Conservation (phyloP, 768 basidiomycete genomes). For the Rhizopogon rudus region DNA sequence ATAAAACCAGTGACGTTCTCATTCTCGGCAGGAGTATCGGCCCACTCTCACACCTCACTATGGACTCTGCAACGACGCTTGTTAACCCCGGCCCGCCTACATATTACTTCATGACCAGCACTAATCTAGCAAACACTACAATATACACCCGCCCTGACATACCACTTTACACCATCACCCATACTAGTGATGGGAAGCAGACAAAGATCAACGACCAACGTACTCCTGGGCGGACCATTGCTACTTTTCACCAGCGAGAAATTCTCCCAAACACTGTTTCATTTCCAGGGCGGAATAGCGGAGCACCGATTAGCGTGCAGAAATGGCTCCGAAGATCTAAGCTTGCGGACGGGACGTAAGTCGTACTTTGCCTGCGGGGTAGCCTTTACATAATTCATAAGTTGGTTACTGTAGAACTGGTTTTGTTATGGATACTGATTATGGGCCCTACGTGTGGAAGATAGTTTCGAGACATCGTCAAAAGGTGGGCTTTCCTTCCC, state of each 20-base stretch:
- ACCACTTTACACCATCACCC: conserved; percentile 21
- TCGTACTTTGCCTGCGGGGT: background rate
- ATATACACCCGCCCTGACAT: conserved; percentile 13
- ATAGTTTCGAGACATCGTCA: conserved; percentile 15
- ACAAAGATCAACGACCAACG: conserved; percentile 12
- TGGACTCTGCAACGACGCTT: conserved; percentile 25
- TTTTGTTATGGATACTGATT: conserved; percentile 17
- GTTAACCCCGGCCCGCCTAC: conserved; percentile 21
- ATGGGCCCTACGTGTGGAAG: conserved; percentile 24
- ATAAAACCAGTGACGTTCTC: background rate
- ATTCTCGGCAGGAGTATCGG: background rate
- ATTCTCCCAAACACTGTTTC: conserved; percentile 22
- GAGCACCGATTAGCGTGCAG: conserved; percentile 12
- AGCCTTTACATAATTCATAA: background rate
- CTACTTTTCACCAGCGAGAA: conserved; percentile 21
- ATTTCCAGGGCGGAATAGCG: conserved; percentile 15
- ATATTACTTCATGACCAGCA: conserved; percentile 20
- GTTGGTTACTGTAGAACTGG: conserved; percentile 5
- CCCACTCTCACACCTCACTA: conserved; percentile 1
- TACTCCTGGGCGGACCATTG: conserved; percentile 10
- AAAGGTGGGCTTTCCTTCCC: conserved; percentile 9
- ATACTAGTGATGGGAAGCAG: conserved; percentile 11
- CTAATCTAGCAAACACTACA: conserved; percentile 11
- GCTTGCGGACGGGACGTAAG: conserved; percentile 19
- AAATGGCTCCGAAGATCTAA: conserved; percentile 25